These are phyloP conservation scores for Cladophialophora chaetospira DNA, from an alignment of 2,329 filamentous ascomycete genomes.

Conservation along the genomic window DNA sequence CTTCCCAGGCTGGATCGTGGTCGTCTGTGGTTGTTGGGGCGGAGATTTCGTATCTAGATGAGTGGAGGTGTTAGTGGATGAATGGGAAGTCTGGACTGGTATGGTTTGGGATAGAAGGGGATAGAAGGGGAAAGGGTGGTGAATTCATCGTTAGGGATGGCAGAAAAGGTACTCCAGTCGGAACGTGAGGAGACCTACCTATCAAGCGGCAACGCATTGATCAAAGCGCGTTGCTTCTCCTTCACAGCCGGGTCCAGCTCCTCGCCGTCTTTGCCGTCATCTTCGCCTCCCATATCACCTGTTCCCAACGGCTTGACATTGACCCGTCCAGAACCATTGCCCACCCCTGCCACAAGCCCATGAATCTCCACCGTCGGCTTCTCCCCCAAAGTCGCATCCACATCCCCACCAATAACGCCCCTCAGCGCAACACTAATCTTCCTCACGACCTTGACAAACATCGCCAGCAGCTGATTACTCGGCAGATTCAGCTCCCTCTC, in stretches of 20 bases:
- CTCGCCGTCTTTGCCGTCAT: conserved; percentile 80
- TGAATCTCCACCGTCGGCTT: conserved; percentile 42
- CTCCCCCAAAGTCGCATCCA: conserved; percentile 66
- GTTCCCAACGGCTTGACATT: no score
- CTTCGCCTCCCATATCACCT: conserved; percentile 52
- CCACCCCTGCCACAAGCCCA: no score
- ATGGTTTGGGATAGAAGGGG: not conserved
- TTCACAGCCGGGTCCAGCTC: conserved; percentile 71
- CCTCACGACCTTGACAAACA: conserved; percentile 95
- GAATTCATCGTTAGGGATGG: not conserved
- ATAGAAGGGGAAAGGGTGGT: not conserved
- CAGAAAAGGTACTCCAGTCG: no score
- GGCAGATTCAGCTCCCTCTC: conserved; percentile 76
- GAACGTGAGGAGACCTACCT: conserved; percentile 58
- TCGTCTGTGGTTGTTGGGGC: conserved; percentile 46
- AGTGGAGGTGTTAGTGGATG: conserved; percentile 42
- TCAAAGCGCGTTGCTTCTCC: conserved; percentile 81
- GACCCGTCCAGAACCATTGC: no score
- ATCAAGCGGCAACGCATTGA: conserved; percentile 86
- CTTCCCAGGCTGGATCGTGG: conserved; percentile 54
- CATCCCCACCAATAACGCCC: conserved; percentile 71
- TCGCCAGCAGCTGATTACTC: conserved; percentile 80
- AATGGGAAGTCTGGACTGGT: conserved; percentile 33
- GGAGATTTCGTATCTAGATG: conserved; percentile 47
- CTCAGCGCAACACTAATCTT: conserved; percentile 83